These are phyloP conservation scores for Solanum chacoense DNA, from an alignment of 305 asterid species.

Conservation along the genomic window DNA sequence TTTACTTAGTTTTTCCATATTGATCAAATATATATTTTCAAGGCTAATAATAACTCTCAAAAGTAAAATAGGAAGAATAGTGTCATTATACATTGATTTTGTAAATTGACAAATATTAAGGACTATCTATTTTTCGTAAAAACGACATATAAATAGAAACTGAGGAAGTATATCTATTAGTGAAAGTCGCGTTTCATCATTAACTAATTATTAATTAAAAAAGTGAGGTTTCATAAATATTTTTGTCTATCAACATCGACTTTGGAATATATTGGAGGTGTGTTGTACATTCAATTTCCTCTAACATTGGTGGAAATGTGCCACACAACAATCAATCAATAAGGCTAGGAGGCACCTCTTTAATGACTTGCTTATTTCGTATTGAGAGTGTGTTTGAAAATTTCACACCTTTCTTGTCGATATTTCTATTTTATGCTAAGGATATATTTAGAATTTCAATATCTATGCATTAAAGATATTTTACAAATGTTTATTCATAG, in stretches of 20 bases:
- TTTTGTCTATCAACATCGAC: background rate
- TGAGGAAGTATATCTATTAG: background rate
- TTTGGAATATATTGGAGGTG: background rate
- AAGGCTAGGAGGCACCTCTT: too few relatives aligned
- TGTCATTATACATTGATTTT: too few relatives aligned
- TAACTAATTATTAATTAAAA: too few relatives aligned
- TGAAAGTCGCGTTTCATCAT: background rate
- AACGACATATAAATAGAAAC: too few relatives aligned
- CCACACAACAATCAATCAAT: background rate
- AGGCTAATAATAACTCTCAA: too few relatives aligned
- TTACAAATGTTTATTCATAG: background rate
- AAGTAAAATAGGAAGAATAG: too few relatives aligned
- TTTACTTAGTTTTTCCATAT: too few relatives aligned
- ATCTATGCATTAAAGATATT: background rate
- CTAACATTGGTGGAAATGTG: too few relatives aligned
- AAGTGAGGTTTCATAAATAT: background rate
- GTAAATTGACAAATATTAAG: too few relatives aligned
- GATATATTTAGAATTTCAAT: background rate
- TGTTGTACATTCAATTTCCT: background rate
- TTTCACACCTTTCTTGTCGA: background rate
- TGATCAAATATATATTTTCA: too few relatives aligned
- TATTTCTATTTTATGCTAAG: background rate
- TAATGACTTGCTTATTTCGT: background rate
- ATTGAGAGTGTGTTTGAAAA: background rate
- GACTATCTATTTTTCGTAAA: too few relatives aligned